Conservation (phyloP, 441 rosid species). For the Pelargonium citronellum region DNA sequence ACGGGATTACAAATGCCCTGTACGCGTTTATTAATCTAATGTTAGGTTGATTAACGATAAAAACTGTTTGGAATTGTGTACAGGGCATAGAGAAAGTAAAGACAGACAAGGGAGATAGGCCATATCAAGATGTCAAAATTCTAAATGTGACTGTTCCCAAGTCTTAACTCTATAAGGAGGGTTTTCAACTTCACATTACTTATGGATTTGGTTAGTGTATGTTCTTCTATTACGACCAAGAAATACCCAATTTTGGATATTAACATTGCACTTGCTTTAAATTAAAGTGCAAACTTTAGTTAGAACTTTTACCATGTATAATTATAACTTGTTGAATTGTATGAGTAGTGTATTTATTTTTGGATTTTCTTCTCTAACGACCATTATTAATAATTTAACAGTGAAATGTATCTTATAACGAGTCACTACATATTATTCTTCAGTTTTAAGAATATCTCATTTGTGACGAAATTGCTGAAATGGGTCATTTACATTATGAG, state of each 20-base stretch:
- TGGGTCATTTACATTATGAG: no score
- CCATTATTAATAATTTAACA: no score
- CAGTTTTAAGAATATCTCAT: no score
- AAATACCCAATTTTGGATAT: neutral
- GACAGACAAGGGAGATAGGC: slow-evolving; percentile 79
- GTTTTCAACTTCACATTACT: neutral
- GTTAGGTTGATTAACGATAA: slow-evolving; percentile 11
- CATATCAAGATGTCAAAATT: slow-evolving; percentile 88
- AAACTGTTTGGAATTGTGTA: slow-evolving; percentile 14
- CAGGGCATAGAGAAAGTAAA: slow-evolving; percentile 96
- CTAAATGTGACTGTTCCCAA: slow-evolving; percentile 82
- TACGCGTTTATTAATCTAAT: slow-evolving; percentile 11
- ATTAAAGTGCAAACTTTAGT: no score
- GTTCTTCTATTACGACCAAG: neutral
- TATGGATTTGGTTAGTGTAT: neutral
- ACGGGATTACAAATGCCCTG: slow-evolving; percentile 9
- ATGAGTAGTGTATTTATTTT: no score
- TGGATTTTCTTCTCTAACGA: no score
- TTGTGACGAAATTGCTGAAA: no score
- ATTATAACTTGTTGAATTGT: no score
- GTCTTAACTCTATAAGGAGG: slow-evolving; percentile 25
- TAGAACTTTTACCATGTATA: no score
- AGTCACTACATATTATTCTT: no score
- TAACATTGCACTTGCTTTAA: no score
- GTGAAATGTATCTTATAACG: no score